Evolutionary conservation across 2,329 filamentous ascomycete species (phyloP), one percentile per base, ranked within the genome.

Genomic region (Colletotrichum graminicola): DNA sequence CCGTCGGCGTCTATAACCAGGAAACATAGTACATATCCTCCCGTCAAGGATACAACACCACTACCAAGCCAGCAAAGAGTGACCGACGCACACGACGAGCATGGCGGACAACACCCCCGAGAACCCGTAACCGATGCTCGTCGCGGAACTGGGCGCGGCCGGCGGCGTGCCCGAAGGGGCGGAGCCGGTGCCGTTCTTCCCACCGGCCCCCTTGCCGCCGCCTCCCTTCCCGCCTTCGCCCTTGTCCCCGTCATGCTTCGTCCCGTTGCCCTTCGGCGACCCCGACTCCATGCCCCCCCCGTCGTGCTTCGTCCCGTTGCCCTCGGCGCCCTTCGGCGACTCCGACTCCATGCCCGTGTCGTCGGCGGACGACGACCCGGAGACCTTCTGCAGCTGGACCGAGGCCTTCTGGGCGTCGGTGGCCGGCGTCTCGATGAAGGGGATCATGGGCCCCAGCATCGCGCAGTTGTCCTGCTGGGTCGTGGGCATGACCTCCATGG

Each of bases 401-500:
- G 70, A 61, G 8, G 52, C 71, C 55, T 69, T 73, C 54, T 63
- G 68, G 3, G 57, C 59, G 10, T 63, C 66, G 5, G 66, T 57
- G 1, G 68, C 54, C 1, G 75, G 69, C 34, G 64, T 65, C 72
- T 76, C 75, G 14, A 76, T 75, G 32, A 75, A 75, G 2, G 72
- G 59, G 43, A 76, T 65, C 75, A 76, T 75, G 3, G 75, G 73
- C 16, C 71, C 75, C 43, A 76, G 57, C 71, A 74, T 76, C 49
- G 72, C 74, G 62, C 75, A 76, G 73, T 76, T 76, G 57, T 66
- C 73, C 65, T 73, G 69, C 39, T 73, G 72, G 3, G 68, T 21
- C 10, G 49, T 34, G 2, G 68, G 65, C 66, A 73, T 78, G 67
- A 82, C 80, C 82, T 87, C 86, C 62, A 85, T 73, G 34, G 72